Evolutionary conservation across 139 green algal species (phyloP).

Genomic region (Penium margaritaceum): DNA sequence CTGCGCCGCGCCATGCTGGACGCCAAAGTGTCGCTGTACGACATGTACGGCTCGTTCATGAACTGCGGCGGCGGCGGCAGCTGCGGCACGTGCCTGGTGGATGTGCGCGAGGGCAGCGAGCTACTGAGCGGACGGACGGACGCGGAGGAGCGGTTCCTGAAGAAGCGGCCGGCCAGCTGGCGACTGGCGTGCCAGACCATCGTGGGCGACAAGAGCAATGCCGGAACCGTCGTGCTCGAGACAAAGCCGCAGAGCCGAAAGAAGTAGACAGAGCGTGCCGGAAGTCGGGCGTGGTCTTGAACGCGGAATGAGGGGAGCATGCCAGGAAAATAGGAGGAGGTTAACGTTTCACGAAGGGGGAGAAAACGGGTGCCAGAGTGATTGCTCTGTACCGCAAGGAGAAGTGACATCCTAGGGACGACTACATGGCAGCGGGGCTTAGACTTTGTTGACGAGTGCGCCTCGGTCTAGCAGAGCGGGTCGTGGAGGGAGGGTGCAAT

Average conservation of each 20-base stretch:
- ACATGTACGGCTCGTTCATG: constrained; percentile 50
- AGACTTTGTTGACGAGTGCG: no score
- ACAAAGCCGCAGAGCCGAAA: neutral
- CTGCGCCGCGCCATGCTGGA: constrained; percentile 28
- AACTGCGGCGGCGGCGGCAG: constrained; percentile 52
- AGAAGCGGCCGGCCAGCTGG: constrained; percentile 51
- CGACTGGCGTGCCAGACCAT: constrained; percentile 59
- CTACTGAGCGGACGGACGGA: constrained; percentile 51
- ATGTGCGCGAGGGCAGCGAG: constrained; percentile 50
- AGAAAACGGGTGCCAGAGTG: no score
- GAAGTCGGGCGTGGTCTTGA: no score
- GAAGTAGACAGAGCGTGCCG: no score
- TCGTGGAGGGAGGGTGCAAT: no score
- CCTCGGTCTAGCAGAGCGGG: no score
- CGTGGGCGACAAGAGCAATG: constrained; percentile 56
- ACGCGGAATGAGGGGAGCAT: no score
- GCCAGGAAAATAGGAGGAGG: no score
- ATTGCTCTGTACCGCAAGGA: no score
- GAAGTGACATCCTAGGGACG: no score
- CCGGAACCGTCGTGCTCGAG: constrained; percentile 42
- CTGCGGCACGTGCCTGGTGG: constrained; percentile 59
- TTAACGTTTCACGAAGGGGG: no score
- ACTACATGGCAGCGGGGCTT: no score
- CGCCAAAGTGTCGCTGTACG: constrained; percentile 20
- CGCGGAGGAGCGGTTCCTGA: constrained; percentile 55